These are phyloP conservation scores for Apium graveolens DNA, from an alignment of 129 eudicot species.

Conservation along the genomic window DNA sequence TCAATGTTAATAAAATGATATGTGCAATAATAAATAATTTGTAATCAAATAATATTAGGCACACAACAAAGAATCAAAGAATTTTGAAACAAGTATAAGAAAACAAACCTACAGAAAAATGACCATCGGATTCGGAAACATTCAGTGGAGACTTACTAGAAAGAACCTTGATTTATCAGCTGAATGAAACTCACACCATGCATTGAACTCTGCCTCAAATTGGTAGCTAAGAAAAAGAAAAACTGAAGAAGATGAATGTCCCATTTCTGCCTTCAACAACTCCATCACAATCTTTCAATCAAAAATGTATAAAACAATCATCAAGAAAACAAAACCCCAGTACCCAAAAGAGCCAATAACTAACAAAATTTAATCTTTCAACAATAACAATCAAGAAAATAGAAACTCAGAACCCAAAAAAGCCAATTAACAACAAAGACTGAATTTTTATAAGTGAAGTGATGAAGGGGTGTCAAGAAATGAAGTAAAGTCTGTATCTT, in stretches of 20 bases:
- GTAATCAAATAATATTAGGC: constrained; percentile 16
- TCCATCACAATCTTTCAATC: constrained; percentile 36
- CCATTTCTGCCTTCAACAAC: constrained; percentile 23
- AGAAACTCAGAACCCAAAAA: constrained; percentile 47
- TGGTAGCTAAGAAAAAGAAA: constrained; percentile 31
- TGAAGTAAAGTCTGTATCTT: constrained; percentile 8
- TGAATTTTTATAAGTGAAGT: constrained; percentile 36
- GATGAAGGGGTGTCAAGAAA: constrained; percentile 12
- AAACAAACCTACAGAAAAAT: constrained; percentile 28
- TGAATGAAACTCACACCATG: constrained; percentile 30
- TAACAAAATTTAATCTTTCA: constrained; percentile 9
- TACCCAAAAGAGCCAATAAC: constrained; percentile 47
- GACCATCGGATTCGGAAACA: constrained; percentile 69
- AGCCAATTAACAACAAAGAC: constrained; percentile 19
- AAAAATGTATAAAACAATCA: constrained; percentile 19
- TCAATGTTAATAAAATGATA: constrained; percentile 24
- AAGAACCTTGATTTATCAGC: constrained; percentile 16
- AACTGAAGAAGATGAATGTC: constrained; percentile 13
- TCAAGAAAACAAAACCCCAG: constrained; percentile 26
- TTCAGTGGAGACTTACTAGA: constrained; percentile 29
- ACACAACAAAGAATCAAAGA: constrained; percentile 62
- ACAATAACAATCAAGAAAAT: constrained; percentile 11
- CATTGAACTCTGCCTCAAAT: constrained; percentile 26
- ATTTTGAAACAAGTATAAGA: constrained; percentile 19
- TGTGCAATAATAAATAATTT: constrained; percentile 60